Evolutionary conservation across 331 rosid species (phyloP), one percentile per base, ranked within the genome.

Genomic region (Phaseolus coccineus): DNA sequence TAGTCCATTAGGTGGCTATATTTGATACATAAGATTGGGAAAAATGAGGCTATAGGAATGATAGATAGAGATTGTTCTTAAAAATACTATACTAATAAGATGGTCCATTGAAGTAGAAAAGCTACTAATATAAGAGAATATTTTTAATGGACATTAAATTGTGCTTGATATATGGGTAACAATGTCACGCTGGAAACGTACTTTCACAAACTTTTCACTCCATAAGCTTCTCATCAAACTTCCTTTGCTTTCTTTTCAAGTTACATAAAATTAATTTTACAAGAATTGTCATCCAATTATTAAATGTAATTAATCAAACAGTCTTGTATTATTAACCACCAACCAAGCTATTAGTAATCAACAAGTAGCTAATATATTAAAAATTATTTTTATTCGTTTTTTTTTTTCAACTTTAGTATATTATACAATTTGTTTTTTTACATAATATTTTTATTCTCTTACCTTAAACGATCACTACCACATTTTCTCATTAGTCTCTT

Each of bases 71-170:
- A 27, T 10, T 58, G 31, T 27, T 28, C 4, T 11, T 55, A 4
- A 12, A 27, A 58, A 27, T 12, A 19, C 33, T 24, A 61, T 3
- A 14, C 2, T 31, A 31, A 30, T 61, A 30, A 4, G 44, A 13
- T 61, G 68, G 68, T 61, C 42, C 40, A 61, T 14, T 30, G 10
- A 28, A 61, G 68, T 61, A 61, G 44, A 14, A 19, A 19, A 13
- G 24, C 68, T 61, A 61, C 39, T 57, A 57, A 11, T 27, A 57
- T 25, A 13, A 9, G n/a, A 59, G 66, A 59, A 59, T 59, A 59
- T 59, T 59, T 25, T 28, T 27, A 27, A 27, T 59, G 66, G 13
- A 28, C 66, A 59, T 13, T 59, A 28, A 59, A 12, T 28, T 28
- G 22, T 27, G 66, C 33, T 59, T 59, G 19, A 59, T 3, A 12